These are phyloP conservation scores for Candida pini DNA, from an alignment of 805 yeast genomes.

Conservation along the genomic window DNA sequence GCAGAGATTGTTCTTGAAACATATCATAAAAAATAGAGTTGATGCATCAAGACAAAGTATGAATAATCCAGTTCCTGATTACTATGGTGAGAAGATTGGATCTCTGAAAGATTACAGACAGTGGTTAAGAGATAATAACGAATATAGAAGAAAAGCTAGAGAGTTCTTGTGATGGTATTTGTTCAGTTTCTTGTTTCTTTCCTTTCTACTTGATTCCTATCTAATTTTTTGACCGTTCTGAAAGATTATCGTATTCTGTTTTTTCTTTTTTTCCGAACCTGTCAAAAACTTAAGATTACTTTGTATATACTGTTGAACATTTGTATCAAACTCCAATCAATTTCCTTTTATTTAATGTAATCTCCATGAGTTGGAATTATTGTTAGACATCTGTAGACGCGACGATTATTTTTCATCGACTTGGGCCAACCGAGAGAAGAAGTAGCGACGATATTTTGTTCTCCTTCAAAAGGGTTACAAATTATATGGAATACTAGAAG, in stretches of 20 bases:
- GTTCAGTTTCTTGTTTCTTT: background rate
- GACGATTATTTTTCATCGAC: too few relatives aligned
- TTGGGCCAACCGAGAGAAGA: too few relatives aligned
- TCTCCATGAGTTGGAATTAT: too few relatives aligned
- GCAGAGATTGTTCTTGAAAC: conserved; percentile 70
- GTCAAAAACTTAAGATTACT: too few relatives aligned
- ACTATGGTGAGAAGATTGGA: conserved; percentile 93
- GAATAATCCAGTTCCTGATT: conserved; percentile 96
- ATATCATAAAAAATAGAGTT: conserved; percentile 72
- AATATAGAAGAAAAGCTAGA: conserved; percentile 75
- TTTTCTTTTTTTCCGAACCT: conserved; percentile 2
- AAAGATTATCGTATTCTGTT: background rate
- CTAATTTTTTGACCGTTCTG: background rate
- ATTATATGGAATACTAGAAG: too few relatives aligned
- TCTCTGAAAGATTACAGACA: conserved; percentile 82
- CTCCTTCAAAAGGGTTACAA: too few relatives aligned
- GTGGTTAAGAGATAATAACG: conserved; percentile 94
- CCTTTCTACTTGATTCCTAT: background rate
- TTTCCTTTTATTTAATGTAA: too few relatives aligned
- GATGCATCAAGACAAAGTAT: conserved; percentile 89
- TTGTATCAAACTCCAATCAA: too few relatives aligned
- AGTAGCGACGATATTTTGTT: too few relatives aligned
- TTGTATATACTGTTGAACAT: too few relatives aligned
- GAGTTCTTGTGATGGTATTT: conserved; percentile 51
- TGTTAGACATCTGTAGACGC: too few relatives aligned